These are phyloP conservation scores for Anthostomella pinea DNA, from an alignment of 2,329 filamentous ascomycete genomes.

Conservation along the genomic window DNA sequence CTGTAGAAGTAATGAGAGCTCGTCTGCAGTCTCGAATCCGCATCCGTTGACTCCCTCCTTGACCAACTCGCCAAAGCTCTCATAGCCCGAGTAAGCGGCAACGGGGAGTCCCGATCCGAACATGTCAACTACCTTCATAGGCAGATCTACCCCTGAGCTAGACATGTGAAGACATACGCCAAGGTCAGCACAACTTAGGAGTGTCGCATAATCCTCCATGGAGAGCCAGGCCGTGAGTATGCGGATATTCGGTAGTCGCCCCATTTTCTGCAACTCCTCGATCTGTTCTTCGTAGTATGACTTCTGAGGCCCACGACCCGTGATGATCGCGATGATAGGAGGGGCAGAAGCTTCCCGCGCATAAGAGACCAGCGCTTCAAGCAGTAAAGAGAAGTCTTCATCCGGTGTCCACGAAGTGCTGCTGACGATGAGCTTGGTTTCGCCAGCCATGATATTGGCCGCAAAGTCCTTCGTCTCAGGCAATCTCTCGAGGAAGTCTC, in stretches of 20 bases:
- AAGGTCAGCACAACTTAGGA: constrained; percentile 82
- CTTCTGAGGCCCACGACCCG: constrained; percentile 87
- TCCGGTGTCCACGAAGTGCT: constrained; percentile 97
- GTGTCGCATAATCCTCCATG: constrained; percentile 76
- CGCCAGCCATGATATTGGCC: constrained; percentile 54
- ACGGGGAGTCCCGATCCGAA: constrained; percentile 93
- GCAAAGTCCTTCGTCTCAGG: constrained; percentile 62
- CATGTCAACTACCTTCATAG: constrained; percentile 99
- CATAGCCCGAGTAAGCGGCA: constrained; percentile 78
- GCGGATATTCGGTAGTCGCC: constrained; percentile 65
- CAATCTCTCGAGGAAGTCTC: constrained; percentile 61
- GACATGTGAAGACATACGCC: constrained; percentile 91
- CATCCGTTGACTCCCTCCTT: constrained; percentile 81
- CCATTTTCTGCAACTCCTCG: constrained; percentile 53
- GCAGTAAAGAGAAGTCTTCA: constrained; percentile 87
- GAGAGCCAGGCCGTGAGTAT: constrained; percentile 84
- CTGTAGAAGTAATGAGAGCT: constrained; percentile 61
- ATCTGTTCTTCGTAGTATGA: constrained; percentile 70
- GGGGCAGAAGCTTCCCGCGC: constrained; percentile 47
- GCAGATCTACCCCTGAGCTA: constrained; percentile 89
- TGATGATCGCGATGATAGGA: constrained; percentile 87
- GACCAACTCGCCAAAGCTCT: constrained; percentile 89
- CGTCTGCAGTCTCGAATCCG: constrained; percentile 72
- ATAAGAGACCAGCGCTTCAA: constrained; percentile 77
- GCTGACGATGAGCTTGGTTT: constrained; percentile 73